Conservation (phyloP, 441 rosid genomes). For the Francoa sonchifolia region DNA sequence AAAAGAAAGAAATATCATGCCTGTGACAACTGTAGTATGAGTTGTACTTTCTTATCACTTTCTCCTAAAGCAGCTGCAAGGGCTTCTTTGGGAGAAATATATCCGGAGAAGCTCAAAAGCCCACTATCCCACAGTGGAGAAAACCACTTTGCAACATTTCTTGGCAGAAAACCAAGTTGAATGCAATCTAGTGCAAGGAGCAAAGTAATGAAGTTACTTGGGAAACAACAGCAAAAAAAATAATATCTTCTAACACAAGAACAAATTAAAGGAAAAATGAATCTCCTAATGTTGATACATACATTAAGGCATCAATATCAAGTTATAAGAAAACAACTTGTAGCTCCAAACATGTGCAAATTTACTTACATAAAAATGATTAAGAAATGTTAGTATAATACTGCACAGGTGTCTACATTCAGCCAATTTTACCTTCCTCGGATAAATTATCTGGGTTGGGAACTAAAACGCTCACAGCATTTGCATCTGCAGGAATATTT, state of each 20-base stretch:
- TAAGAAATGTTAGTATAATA: not conserved
- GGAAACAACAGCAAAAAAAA: too few species aligned
- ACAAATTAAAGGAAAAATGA: too few species aligned
- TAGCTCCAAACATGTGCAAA: too few species aligned
- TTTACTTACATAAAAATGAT: not conserved
- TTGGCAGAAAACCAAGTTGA: slow-evolving; percentile 80
- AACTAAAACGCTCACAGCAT: slow-evolving; percentile 73
- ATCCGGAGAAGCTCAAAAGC: slow-evolving; percentile 62
- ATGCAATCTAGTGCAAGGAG: slow-evolving; percentile 39
- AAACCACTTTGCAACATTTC: slow-evolving; percentile 72
- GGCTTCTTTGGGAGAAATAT: slow-evolving; percentile 55
- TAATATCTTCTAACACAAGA: too few species aligned
- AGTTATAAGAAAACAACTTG: too few species aligned
- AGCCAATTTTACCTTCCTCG: slow-evolving; percentile 30
- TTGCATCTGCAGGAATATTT: slow-evolving; percentile 54
- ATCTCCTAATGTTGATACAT: too few species aligned
- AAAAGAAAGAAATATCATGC: slow-evolving; percentile 31
- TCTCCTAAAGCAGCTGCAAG: slow-evolving; percentile 64
- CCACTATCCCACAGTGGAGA: slow-evolving; percentile 87
- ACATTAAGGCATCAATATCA: too few species aligned
- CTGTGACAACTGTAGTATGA: slow-evolving; percentile 54
- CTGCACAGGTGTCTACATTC: slow-evolving; percentile 3
- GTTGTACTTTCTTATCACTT: slow-evolving; percentile 53
- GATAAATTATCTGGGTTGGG: slow-evolving; percentile 42
- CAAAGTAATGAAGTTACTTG: slow-evolving; percentile 6